A percentile compares a stretch with the other conserved stretches of the same genome.
Conservation (phyloP, 176 grass and related monocot species). For the Areca catechu region DNA sequence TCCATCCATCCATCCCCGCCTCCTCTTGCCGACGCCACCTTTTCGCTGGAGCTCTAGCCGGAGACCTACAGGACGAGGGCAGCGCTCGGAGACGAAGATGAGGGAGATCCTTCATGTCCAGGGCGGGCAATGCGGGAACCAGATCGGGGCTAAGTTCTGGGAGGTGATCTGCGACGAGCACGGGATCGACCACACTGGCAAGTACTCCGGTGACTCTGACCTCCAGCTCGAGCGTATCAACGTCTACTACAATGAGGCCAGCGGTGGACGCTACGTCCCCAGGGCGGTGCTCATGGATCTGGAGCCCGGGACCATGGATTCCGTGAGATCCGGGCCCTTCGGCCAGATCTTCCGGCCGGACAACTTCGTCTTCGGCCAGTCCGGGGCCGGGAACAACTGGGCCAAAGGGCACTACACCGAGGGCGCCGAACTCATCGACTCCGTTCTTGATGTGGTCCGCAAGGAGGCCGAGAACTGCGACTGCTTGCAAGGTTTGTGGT, state of each 20-base stretch:
- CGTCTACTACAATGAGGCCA: slow-evolving; percentile 12
- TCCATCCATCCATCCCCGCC: too few species aligned
- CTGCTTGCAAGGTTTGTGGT: slow-evolving; percentile 17
- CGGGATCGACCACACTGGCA: slow-evolving; percentile 67
- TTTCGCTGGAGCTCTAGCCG: too few species aligned
- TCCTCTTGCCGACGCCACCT: too few species aligned
- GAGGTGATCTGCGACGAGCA: slow-evolving; percentile 99
- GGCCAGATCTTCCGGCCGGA: slow-evolving; percentile 14
- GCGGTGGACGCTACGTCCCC: slow-evolving; percentile 8
- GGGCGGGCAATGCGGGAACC: slow-evolving; percentile 98
- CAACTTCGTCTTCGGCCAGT: slow-evolving; percentile 20
- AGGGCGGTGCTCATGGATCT: slow-evolving; percentile 17
- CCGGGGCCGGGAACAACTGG: slow-evolving; percentile 17
- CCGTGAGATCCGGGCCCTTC: slow-evolving; percentile 8
- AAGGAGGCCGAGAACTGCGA: slow-evolving; percentile 18
- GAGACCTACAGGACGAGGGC: too few species aligned
- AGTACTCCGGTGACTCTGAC: slow-evolving; percentile 60
- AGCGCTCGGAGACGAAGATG: slow-evolving; percentile 19
- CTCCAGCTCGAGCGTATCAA: slow-evolving; percentile 18
- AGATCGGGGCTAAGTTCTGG: slow-evolving; percentile 99
- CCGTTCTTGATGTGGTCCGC: slow-evolving; percentile 13
- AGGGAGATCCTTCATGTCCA: slow-evolving; percentile 97
- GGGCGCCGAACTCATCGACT: slow-evolving; percentile 14
- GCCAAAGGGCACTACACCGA: slow-evolving; percentile 18
- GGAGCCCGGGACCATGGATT: slow-evolving; percentile 15